phyloP scores from a whole-genome alignment of 78 protist species.

The Emiliania huxleyi region DNA sequence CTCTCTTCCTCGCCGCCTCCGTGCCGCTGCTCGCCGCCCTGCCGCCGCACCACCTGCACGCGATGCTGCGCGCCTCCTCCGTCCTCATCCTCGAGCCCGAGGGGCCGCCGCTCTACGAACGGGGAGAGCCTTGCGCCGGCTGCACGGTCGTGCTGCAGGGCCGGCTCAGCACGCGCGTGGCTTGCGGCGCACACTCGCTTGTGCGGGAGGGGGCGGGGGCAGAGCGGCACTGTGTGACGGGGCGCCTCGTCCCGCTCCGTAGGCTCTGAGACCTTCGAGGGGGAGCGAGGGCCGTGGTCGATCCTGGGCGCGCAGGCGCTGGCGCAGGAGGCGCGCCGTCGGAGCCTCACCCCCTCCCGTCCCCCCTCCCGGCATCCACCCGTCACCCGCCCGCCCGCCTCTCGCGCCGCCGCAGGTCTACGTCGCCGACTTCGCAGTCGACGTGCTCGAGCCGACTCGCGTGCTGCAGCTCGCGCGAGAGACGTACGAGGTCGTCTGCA shows the following conservation, averaged over 20 bases:
- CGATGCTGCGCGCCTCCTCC: background rate
- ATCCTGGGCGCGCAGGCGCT: background rate
- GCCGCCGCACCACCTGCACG: background rate
- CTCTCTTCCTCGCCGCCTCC: background rate
- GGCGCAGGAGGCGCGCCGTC: too few species aligned
- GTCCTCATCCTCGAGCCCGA: background rate
- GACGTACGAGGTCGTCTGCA: background rate
- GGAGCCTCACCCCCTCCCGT: too few species aligned
- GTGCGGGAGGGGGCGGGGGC: too few species aligned
- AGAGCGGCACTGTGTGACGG: too few species aligned
- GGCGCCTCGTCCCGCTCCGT: too few species aligned
- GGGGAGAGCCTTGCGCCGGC: constrained; percentile 21
- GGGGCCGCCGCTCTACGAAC: constrained; percentile 15
- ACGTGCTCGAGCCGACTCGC: background rate
- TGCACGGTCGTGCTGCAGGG: constrained; percentile 63
- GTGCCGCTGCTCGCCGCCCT: background rate
- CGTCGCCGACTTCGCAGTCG: background rate
- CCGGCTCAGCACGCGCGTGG: constrained; percentile 42
- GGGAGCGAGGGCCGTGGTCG: constrained; percentile 67
- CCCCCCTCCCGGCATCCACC: too few species aligned
- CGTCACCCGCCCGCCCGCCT: too few species aligned
- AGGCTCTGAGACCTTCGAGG: constrained; percentile 61
- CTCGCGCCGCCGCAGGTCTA: too few species aligned
- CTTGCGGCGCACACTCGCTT: too few species aligned
- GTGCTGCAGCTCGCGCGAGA: background rate